Percentiles rank a stretch among this genome's conserved stretches.
phyloP scores from a whole-genome alignment of 2,329 filamentous ascomycete genomes.

The Penicillium brevicompactum region DNA sequence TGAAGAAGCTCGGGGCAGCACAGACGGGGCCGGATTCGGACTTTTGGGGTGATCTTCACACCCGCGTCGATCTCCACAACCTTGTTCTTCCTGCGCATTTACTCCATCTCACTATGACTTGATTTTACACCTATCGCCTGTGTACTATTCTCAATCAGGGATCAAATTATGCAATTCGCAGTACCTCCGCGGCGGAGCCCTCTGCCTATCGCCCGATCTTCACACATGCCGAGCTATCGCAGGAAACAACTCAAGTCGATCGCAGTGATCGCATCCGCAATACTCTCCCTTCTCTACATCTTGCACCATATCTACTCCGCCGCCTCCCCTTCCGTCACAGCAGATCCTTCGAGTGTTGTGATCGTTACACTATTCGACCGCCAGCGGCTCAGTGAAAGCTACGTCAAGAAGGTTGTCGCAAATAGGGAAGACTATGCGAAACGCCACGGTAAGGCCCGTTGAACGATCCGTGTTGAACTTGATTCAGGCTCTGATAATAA shows the following conservation, averaged over 20 bases:
- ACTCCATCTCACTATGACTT: conserved; percentile 10
- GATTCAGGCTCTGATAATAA: not conserved
- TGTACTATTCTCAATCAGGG: conserved; percentile 23
- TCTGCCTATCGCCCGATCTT: conserved; percentile 64
- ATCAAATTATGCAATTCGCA: conserved; percentile 76
- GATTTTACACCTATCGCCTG: not conserved
- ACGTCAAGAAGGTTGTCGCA: conserved; percentile 72
- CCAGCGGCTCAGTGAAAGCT: conserved; percentile 63
- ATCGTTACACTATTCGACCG: conserved; percentile 84
- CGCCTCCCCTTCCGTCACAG: conserved; percentile 29
- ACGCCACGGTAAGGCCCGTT: conserved; percentile 69
- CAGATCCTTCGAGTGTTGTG: conserved; percentile 59
- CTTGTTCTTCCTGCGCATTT: not conserved
- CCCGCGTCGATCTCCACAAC: conserved; percentile 8
- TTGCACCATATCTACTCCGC: conserved; percentile 49
- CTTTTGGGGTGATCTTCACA: conserved; percentile 7
- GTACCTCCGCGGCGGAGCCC: conserved; percentile 82
- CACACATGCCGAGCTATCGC: conserved; percentile 48
- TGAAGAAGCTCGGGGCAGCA: conserved; percentile 6
- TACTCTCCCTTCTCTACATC: conserved; percentile 64
- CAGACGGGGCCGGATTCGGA: conserved; percentile 8
- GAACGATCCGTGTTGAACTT: not conserved
- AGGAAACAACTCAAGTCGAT: conserved; percentile 65
- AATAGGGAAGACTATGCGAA: conserved; percentile 85
- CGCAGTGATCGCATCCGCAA: conserved; percentile 55